phyloP scores from a whole-genome alignment of 176 grass and related monocot genomes.

The Aechmea fasciata region DNA sequence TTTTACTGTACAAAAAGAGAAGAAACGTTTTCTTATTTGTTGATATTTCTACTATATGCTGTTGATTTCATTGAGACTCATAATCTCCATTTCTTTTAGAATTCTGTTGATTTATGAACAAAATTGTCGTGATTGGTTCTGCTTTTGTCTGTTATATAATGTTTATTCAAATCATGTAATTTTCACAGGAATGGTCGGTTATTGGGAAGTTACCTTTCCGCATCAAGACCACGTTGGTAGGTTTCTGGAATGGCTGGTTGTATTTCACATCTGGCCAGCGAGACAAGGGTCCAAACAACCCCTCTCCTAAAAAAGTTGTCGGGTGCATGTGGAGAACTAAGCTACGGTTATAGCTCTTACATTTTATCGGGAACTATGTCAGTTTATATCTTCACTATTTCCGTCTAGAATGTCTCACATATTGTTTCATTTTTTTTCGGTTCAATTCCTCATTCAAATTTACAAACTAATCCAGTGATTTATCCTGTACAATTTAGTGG shows the following conservation, averaged over 20 bases:
- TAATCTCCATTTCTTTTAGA: too few relatives aligned
- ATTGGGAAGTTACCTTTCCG: constrained; percentile 82
- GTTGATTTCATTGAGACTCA: not conserved
- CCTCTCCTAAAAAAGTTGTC: constrained; percentile 77
- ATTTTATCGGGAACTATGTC: not conserved
- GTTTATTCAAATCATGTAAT: constrained; percentile 16
- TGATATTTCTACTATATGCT: not conserved
- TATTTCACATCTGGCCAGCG: constrained; percentile 93
- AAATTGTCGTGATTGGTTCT: not conserved
- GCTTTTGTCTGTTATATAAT: constrained; percentile 1
- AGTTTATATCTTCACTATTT: not conserved
- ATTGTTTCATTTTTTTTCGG: too few relatives aligned
- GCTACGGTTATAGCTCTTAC: constrained; percentile 39
- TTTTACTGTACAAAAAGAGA: not conserved
- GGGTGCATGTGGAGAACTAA: constrained; percentile 83
- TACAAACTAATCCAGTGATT: too few relatives aligned
- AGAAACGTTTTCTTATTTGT: not conserved
- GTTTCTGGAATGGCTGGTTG: constrained; percentile 83
- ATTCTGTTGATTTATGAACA: too few relatives aligned
- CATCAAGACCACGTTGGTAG: constrained; percentile 94
- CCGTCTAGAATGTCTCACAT: not conserved
- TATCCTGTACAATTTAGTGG: too few relatives aligned
- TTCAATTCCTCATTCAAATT: too few relatives aligned
- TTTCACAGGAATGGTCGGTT: constrained; percentile 73
- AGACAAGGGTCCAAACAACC: constrained; percentile 74